phyloP scores from a whole-genome alignment of 108 stramenopile species.

The Aurantiochytrium sp. region DNA sequence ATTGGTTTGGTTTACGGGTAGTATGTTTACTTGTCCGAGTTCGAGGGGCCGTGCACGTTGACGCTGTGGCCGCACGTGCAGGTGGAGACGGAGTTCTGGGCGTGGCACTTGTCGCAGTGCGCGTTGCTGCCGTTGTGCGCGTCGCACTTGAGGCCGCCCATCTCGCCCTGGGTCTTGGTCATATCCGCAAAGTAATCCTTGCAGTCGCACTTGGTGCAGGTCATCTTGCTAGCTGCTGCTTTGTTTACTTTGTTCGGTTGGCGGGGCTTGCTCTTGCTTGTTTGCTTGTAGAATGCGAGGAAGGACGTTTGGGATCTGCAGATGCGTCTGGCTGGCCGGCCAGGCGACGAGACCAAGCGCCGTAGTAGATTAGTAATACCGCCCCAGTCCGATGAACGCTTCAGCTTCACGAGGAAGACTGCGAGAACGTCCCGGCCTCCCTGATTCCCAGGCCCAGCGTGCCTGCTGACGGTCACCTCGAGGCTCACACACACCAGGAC shows the following conservation, averaged over 20 bases:
- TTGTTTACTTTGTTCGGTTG: neutral
- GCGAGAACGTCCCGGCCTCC: too few species aligned
- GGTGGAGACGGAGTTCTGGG: neutral
- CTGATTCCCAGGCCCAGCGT: too few species aligned
- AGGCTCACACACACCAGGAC: too few species aligned
- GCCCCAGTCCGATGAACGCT: too few species aligned
- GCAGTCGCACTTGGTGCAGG: conserved; percentile 14
- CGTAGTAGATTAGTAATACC: too few species aligned
- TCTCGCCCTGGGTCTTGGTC: neutral
- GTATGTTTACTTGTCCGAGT: too few species aligned
- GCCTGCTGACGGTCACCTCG: too few species aligned
- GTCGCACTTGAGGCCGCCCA: neutral
- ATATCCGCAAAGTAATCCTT: neutral
- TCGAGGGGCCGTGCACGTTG: neutral
- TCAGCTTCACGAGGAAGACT: too few species aligned
- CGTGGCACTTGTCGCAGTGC: neutral
- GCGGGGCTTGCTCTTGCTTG: too few species aligned
- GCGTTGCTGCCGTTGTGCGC: neutral
- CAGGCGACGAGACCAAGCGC: too few species aligned
- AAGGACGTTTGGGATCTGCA: neutral
- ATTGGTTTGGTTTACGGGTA: too few species aligned
- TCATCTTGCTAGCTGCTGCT: neutral
- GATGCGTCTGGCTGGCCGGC: neutral
- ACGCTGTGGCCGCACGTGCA: conserved; percentile 4
- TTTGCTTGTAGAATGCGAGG: too few species aligned